Evolutionary conservation across 495 filamentous ascomycete species (phyloP).

Genomic region (Schizothecium vesticola): DNA sequence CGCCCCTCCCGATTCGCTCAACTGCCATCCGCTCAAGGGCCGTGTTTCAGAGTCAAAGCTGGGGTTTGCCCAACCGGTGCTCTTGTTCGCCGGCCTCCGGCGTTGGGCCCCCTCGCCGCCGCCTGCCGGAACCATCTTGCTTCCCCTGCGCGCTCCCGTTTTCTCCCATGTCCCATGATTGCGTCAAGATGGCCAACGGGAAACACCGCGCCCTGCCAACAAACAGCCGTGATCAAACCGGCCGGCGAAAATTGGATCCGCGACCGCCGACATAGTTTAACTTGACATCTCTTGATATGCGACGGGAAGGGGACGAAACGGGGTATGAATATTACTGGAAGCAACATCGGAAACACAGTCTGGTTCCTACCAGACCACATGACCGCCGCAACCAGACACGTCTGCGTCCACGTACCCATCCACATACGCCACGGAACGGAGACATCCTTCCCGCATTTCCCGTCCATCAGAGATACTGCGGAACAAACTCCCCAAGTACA

Average conservation of each 20-base stretch:
- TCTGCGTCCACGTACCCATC: neutral
- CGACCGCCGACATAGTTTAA: neutral
- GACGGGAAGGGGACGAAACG: neutral
- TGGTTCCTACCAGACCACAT: neutral
- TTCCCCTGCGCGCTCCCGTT: neutral
- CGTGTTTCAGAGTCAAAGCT: neutral
- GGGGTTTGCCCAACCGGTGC: neutral
- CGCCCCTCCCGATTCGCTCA: neutral
- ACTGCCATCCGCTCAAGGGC: neutral
- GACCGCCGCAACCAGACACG: neutral
- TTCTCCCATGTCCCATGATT: neutral
- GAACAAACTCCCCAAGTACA: neutral
- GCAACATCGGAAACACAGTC: neutral
- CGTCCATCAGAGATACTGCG: neutral
- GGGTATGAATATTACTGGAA: neutral
- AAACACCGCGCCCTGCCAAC: neutral
- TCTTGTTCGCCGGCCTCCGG: neutral
- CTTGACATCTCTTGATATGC: neutral
- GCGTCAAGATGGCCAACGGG: neutral
- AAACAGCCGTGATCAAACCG: neutral
- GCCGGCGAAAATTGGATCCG: neutral
- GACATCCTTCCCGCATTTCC: neutral
- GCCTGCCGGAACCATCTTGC: neutral
- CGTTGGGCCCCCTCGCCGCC: neutral
- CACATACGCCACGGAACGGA: neutral